Evolutionary conservation across 2,329 filamentous ascomycete species (phyloP).

Genomic region (Diaporthe capsici): DNA sequence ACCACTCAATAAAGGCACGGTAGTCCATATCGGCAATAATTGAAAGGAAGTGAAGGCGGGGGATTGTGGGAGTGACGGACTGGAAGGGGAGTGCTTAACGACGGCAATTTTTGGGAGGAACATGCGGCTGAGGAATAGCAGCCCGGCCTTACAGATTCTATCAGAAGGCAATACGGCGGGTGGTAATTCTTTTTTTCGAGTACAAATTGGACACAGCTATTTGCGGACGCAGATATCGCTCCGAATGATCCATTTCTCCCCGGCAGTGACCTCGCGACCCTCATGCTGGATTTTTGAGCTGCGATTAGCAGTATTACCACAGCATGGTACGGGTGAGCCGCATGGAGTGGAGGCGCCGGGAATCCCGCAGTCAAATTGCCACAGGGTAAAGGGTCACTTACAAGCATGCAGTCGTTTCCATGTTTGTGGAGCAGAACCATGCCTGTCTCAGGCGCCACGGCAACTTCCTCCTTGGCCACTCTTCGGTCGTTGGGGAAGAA

Average conservation of each 20-base stretch:
- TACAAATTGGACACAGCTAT: conserved; percentile 47
- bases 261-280: conserved; percentile 73
- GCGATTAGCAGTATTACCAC: not conserved
- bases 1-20: too few species aligned
- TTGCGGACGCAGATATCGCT: conserved; percentile 74
- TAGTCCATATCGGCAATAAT: not conserved
- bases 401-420: conserved; percentile 87
- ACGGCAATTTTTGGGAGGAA: not conserved
- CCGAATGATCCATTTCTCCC: conserved; percentile 82
- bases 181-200: not conserved
- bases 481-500: conserved; percentile 83
- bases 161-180: not conserved
- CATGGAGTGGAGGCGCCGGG: not conserved
- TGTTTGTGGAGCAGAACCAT: conserved; percentile 90
- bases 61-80: not conserved
- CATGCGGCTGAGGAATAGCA: not conserved
- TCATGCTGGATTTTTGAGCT: conserved; percentile 64
- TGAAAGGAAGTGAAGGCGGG: too few species aligned
- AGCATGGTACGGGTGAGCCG: conserved; percentile 1
- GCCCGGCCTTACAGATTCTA: too few species aligned
- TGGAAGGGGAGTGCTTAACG: too few species aligned
- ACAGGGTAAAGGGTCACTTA: conserved; percentile 53
- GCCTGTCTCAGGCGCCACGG: conserved; percentile 83
- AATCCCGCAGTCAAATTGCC: not conserved
- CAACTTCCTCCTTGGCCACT: conserved; percentile 73